Evolutionary conservation across 2,329 filamentous ascomycete genomes (phyloP), one percentile per base, ranked within the genome.

Genomic region (Hypoxylon sp.): DNA sequence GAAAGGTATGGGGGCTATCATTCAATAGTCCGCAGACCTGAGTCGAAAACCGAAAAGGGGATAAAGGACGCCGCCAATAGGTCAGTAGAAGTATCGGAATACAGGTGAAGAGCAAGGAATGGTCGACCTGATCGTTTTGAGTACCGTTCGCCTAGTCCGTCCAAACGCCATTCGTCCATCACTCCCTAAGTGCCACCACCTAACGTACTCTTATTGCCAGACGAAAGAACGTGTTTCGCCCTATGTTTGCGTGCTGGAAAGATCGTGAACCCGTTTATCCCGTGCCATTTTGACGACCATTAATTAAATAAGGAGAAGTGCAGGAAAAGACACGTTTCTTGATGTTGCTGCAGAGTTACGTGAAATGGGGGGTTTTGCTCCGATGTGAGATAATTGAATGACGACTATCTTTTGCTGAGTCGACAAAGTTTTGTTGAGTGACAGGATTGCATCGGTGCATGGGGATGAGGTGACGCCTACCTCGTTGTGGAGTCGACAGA

Each of bases 81-180:
- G 17, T 26, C 35, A 14, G 6, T 47, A 52, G 44, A 59, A 24
- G 44, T 22, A 29, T 24, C 19, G 55, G 24, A 42, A 19, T 53
- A n/a, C 44, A 17, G 39, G 37, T 22, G 11, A 22, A 50, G 53
- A 54, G 19, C 31, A 46, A 48, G n/a, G 46, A 47, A 48, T 48
- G 47, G 47, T 19, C 5, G 29, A 31, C 26, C 42, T 51, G 9
- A 3, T n/a, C 37, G 19, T 42, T 19, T 42, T 48, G 2, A 31
- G 37, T 31, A 44, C 22, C 37, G n/a, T 35, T 19, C 39, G 9
- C 35, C 14, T 26, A n/a, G 37, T 39, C 48, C 31, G 35, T 59
- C 55, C 33, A 31, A 47, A 58, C 42, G n/a, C 39, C 39, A 13
- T 24, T 33, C 26, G 24, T n/a, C 13, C 39, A 47, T 22, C 9